Percentiles rank a stretch among this genome's conserved stretches.
These are phyloP conservation scores for Colletotrichum higginsianum DNA, from an alignment of 2,329 filamentous ascomycete genomes.

Conservation along the genomic window DNA sequence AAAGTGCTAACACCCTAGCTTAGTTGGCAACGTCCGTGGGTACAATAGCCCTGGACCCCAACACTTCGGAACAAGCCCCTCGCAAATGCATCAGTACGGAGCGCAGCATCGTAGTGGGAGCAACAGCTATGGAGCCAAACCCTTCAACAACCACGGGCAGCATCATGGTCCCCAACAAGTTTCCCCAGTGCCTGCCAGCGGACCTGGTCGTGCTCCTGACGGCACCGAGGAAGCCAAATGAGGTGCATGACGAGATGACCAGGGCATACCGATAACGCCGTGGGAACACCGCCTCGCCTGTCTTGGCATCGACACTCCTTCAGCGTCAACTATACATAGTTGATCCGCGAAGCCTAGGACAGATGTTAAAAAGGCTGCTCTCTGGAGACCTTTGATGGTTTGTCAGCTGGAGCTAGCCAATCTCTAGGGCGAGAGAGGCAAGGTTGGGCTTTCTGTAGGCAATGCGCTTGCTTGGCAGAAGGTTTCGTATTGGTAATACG, in stretches of 20 bases:
- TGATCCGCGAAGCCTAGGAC: slow-evolving; percentile 10
- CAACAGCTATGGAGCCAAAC: slow-evolving; percentile 67
- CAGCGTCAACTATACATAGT: slow-evolving; percentile 1
- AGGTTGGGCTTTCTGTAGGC: slow-evolving; percentile 16
- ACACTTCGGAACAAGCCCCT: slow-evolving; percentile 77
- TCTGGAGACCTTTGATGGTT: background rate
- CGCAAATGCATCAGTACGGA: slow-evolving; percentile 75
- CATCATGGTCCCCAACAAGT: slow-evolving; percentile 60
- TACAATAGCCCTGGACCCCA: slow-evolving; percentile 73
- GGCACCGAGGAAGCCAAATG: slow-evolving; percentile 63
- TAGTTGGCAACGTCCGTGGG: slow-evolving; percentile 73
- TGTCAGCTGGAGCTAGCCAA: background rate
- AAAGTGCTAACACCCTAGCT: slow-evolving; percentile 56
- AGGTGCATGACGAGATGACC: slow-evolving; percentile 33
- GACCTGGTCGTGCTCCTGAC: slow-evolving; percentile 53
- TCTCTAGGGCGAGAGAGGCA: slow-evolving; percentile 6
- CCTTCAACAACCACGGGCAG: slow-evolving; percentile 55
- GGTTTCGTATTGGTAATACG: slow-evolving; percentile 15
- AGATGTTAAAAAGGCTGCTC: slow-evolving; percentile 1
- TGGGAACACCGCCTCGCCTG: slow-evolving; percentile 3
- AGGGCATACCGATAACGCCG: slow-evolving; percentile 23
- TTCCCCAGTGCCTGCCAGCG: slow-evolving; percentile 53
- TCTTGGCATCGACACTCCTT: slow-evolving; percentile 15
- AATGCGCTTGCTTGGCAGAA: slow-evolving; percentile 16
- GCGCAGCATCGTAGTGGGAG: slow-evolving; percentile 72